Evolutionary conservation across 2,329 filamentous ascomycete genomes (phyloP).

Genomic region (Diaporthe humulicola): DNA sequence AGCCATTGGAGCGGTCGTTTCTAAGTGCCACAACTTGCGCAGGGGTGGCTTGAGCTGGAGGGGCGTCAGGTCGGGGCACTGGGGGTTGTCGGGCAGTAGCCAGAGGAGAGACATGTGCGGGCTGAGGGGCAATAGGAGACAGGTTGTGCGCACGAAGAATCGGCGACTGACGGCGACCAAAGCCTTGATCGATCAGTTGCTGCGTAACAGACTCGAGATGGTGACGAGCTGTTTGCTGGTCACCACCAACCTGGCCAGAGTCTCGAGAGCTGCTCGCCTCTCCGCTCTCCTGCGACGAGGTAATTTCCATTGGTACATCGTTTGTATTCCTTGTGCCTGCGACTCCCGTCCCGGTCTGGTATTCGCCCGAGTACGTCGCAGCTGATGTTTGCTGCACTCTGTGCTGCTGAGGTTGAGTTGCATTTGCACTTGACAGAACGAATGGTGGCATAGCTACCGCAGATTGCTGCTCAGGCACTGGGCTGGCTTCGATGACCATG

Average conservation of each 20-base stretch:
- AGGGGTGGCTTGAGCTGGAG: slow-evolving; percentile 54
- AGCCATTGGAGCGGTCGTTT: slow-evolving; percentile 60
- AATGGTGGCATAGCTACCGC: slow-evolving; percentile 35
- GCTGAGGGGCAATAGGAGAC: slow-evolving; percentile 80
- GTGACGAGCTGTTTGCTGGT: slow-evolving; percentile 44
- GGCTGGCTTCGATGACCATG: slow-evolving; percentile 45
- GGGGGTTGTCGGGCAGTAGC: slow-evolving; percentile 57
- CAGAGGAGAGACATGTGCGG: slow-evolving; percentile 76
- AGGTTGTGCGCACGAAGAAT: slow-evolving; percentile 81
- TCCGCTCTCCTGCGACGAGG: slow-evolving; percentile 55
- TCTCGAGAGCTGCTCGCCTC: slow-evolving; percentile 58
- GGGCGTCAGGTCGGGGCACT: slow-evolving; percentile 48
- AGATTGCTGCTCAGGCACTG: slow-evolving; percentile 37
- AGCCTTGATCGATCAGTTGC: slow-evolving; percentile 54
- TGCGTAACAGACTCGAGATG: slow-evolving; percentile 50
- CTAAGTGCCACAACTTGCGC: slow-evolving; percentile 71
- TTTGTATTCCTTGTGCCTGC: slow-evolving; percentile 42
- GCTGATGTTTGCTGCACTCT: slow-evolving; percentile 12
- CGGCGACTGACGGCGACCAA: slow-evolving; percentile 65
- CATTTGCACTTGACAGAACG: slow-evolving; percentile 28
- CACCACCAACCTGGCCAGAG: slow-evolving; percentile 53
- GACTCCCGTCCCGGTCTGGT: neutral
- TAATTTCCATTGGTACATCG: slow-evolving; percentile 40
- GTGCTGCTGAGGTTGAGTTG: slow-evolving; percentile 34
- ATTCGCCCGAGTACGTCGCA: neutral